Evolutionary conservation across 352 stramenopile species (phyloP), one percentile per base, ranked within the genome.

Genomic region (Pythium monospermum): DNA sequence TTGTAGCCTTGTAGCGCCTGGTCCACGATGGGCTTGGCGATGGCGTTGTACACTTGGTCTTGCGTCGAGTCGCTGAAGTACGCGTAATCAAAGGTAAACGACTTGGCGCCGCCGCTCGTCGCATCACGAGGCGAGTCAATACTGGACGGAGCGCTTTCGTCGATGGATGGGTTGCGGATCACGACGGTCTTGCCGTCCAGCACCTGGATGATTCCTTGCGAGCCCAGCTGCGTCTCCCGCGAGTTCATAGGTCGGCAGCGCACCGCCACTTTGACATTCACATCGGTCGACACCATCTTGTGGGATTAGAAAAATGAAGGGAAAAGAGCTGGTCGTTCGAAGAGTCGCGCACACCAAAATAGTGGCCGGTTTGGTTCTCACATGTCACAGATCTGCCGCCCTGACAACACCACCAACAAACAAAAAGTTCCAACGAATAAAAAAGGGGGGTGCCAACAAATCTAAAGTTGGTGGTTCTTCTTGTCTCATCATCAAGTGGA

Each of bases 261-360:
- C 68, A 97, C 85, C 10, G 86, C 88, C 49, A 97, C 88, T 38
- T 91, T 87, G 27, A 97, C 85, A 55, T 96, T 96, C 35, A 88
- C 80, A 26, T 91, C 79, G 33, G 73, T 91, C 16, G n/a, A n/a
- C n/a, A n/a, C n/a, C n/a, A n/a, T n/a, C n/a, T n/a, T n/a, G n/a
- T n/a, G n/a, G n/a, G n/a, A n/a, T n/a, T n/a, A n/a, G n/a, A n/a
- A n/a, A n/a, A n/a, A n/a, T n/a, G n/a, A n/a, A n/a, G n/a, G n/a
- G n/a, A n/a, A n/a, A n/a, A n/a, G n/a, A n/a, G n/a, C n/a, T n/a
- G n/a, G n/a, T n/a, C n/a, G n/a, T n/a, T n/a, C n/a, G n/a, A n/a
- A n/a, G n/a, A n/a, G n/a, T n/a, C n/a, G n/a, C n/a, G n/a, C n/a
- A n/a, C n/a, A n/a, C n/a, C n/a, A n/a, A n/a, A n/a, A n/a, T n/a